Conservation (phyloP, 768 basidiomycete species). For the Sporobolomyces roseus region DNA sequence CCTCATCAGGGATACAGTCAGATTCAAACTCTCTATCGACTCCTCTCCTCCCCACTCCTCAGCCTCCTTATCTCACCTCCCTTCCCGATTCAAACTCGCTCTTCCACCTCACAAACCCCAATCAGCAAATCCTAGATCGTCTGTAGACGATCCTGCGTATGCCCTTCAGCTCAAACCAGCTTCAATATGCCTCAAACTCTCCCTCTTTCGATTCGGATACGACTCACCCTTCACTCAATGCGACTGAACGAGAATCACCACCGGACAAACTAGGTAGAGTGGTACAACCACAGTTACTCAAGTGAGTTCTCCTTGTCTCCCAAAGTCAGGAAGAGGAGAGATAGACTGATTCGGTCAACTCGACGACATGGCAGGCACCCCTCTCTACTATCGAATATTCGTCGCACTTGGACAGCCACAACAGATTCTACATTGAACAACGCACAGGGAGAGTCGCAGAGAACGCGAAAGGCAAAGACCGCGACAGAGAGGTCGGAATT, state of each 20-base stretch:
- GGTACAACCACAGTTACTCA: conserved; percentile 7
- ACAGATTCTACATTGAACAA: not conserved
- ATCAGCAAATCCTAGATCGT: not conserved
- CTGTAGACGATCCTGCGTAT: conserved; percentile 12
- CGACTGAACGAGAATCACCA: not conserved
- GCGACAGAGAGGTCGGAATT: conserved; percentile 6
- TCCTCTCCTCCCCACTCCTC: not conserved
- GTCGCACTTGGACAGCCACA: not conserved
- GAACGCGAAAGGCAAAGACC: not conserved
- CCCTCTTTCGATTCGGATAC: not conserved
- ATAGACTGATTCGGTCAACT: too few species aligned
- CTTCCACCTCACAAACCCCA: not conserved
- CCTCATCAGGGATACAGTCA: too few species aligned
- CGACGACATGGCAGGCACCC: conserved; percentile 14
- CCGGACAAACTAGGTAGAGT: not conserved
- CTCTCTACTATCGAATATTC: conserved; percentile 5
- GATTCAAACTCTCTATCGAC: too few species aligned
- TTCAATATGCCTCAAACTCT: not conserved
- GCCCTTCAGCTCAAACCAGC: not conserved
- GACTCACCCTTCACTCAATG: not conserved
- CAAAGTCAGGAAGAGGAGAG: too few species aligned
- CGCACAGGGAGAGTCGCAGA: too few species aligned
- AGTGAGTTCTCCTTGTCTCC: not conserved
- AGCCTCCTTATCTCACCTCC: conserved; percentile 10
- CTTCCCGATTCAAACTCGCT: not conserved